A percentile compares a stretch with the other conserved stretches of the same genome.
Conservation (phyloP, 1,139 yeast genomes). For the Pichia sp. region DNA sequence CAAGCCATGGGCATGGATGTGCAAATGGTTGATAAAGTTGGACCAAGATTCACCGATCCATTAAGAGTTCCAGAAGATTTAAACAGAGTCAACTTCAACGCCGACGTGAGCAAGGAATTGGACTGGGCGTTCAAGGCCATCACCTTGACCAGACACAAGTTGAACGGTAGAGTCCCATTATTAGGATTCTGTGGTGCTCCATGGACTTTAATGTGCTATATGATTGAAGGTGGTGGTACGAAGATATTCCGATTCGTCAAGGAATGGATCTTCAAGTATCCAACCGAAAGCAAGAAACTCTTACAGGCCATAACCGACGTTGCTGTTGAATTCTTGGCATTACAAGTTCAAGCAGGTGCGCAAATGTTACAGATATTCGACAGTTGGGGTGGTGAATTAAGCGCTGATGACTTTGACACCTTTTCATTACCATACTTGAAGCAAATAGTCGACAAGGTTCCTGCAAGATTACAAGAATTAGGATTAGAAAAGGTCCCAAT, state of each 20-base stretch:
- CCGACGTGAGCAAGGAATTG: slow-evolving; percentile 72
- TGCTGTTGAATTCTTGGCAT: slow-evolving; percentile 89
- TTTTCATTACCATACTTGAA: slow-evolving; percentile 86
- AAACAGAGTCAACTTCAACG: slow-evolving; percentile 49
- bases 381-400: slow-evolving; percentile 97
- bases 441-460: slow-evolving; percentile 71
- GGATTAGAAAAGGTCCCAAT: slow-evolving; percentile 82
- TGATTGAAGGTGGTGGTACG: slow-evolving; percentile 98
- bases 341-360: slow-evolving; percentile 96
- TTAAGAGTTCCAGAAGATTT: slow-evolving; percentile 73
- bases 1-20: slow-evolving; percentile 98
- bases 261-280: slow-evolving; percentile 85
- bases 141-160: slow-evolving; percentile 77
- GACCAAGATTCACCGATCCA: slow-evolving; percentile 92
- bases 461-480: slow-evolving; percentile 64
- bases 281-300: slow-evolving; percentile 67
- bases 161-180: slow-evolving; percentile 89
- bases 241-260: slow-evolving; percentile 88
- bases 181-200: slow-evolving; percentile 98
- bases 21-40: slow-evolving; percentile 91
- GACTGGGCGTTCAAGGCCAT: slow-evolving; percentile 96
- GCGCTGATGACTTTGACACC: slow-evolving; percentile 83
- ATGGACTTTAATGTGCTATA: slow-evolving; percentile 94
- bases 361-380: slow-evolving; percentile 97
- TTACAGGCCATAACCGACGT: slow-evolving; percentile 83